These are phyloP conservation scores for Porcisia deanei DNA, from an alignment of 208 protist genomes.

Conservation along the genomic window DNA sequence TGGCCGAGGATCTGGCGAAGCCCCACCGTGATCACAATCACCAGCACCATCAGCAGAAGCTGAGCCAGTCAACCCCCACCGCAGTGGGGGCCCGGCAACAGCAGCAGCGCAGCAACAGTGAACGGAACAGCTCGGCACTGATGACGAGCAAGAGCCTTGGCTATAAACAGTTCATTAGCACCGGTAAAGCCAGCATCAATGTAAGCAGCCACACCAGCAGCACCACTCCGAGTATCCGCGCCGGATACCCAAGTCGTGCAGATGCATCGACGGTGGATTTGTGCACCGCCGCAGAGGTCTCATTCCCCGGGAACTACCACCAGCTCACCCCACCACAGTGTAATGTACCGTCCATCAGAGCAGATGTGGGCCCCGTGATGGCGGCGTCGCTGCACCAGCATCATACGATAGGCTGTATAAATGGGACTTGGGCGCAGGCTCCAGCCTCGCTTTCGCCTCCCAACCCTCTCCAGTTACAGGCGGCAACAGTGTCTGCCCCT, in stretches of 20 bases:
- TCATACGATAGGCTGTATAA: background rate
- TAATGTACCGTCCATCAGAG: background rate
- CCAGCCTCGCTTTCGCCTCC: background rate
- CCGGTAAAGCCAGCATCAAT: background rate
- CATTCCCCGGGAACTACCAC: background rate
- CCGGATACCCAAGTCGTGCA: background rate
- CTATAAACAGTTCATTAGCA: background rate
- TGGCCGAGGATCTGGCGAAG: conserved; percentile 35
- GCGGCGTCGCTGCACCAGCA: background rate
- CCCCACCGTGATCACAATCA: background rate
- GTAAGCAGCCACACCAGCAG: background rate
- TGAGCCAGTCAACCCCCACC: background rate
- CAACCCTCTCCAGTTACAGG: background rate
- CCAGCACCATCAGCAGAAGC: conserved; percentile 5
- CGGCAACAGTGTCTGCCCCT: background rate
- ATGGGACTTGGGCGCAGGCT: background rate
- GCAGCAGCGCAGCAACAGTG: background rate
- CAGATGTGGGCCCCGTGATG: background rate
- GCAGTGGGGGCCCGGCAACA: background rate
- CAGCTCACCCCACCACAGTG: background rate
- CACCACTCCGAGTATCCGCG: background rate
- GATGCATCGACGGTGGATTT: background rate
- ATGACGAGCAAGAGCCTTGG: background rate
- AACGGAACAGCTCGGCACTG: background rate
- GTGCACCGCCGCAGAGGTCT: background rate